phyloP scores from a whole-genome alignment of 208 protist species.

The Leishmania turanica region DNA sequence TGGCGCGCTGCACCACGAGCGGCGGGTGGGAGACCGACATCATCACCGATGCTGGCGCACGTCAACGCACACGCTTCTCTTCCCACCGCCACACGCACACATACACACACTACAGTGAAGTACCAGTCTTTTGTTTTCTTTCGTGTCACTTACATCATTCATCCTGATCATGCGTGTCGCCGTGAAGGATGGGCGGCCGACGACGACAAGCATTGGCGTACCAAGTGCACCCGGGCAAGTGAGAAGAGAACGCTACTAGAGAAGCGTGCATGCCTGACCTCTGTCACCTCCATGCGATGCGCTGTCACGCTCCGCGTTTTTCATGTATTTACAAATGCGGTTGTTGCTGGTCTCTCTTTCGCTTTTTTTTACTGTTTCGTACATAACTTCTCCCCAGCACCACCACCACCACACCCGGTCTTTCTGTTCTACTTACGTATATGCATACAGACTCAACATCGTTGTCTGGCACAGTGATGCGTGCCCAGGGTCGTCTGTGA shows the following conservation, averaged over 20 bases:
- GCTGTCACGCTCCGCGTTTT: neutral
- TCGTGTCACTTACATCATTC: slow-evolving; percentile 11
- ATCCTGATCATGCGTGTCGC: neutral
- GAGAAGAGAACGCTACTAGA: neutral
- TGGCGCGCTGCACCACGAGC: neutral
- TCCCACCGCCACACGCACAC: neutral
- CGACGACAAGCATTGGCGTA: neutral
- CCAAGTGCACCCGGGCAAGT: neutral
- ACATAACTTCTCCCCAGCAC: neutral
- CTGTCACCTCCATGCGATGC: neutral
- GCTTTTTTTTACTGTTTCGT: slow-evolving; percentile 7
- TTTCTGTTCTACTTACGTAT: no score
- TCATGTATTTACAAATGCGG: neutral
- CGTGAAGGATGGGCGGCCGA: neutral
- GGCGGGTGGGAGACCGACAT: neutral
- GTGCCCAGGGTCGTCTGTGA: no score
- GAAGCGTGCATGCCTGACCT: neutral
- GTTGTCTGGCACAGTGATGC: neutral
- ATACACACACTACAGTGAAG: neutral
- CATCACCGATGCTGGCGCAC: neutral
- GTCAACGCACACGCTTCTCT: neutral
- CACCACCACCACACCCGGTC: neutral
- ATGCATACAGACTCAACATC: no score
- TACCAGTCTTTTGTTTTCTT: slow-evolving; percentile 8
- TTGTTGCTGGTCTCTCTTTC: slow-evolving; percentile 1